phyloP scores from a whole-genome alignment of 1,284 basidiomycete species.

The Papiliotrema terrestris region DNA sequence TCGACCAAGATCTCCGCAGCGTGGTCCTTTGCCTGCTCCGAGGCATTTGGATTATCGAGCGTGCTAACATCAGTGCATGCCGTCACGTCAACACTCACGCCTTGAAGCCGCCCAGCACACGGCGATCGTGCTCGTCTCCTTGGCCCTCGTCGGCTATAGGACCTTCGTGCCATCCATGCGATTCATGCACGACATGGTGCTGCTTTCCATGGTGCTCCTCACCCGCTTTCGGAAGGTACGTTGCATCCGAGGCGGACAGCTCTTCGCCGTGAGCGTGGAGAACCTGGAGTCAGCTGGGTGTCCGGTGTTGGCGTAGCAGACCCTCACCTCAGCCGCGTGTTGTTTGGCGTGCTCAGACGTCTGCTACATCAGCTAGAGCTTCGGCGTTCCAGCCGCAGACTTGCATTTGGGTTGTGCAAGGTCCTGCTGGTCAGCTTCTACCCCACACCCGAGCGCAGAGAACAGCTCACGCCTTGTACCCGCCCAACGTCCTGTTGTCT shows the following conservation, averaged over 20 bases:
- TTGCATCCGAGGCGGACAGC: not conserved
- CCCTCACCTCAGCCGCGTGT: not conserved
- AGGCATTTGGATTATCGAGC: conserved; percentile 8
- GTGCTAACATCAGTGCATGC: not conserved
- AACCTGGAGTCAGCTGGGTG: not conserved
- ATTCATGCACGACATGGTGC: conserved; percentile 2
- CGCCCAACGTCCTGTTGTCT: conserved; percentile 7
- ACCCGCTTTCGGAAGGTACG: not conserved
- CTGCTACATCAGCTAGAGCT: not conserved
- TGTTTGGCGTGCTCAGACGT: not conserved
- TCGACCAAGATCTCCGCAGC: conserved; percentile 9
- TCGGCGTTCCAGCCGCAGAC: not conserved
- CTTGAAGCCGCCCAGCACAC: not conserved
- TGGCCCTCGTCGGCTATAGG: not conserved
- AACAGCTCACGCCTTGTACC: conserved; percentile 14
- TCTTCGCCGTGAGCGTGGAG: conserved; percentile 2
- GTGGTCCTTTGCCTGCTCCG: conserved; percentile 23
- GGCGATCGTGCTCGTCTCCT: not conserved
- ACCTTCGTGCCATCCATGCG: not conserved
- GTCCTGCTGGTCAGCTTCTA: conserved; percentile 11
- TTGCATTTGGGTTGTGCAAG: conserved; percentile 16
- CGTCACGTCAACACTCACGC: not conserved
- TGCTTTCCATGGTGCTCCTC: not conserved
- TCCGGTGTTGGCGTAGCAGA: not conserved
- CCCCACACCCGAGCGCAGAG: too few relatives aligned